Conservation (phyloP, 495 filamentous ascomycete species). For the Cladorrhinum samala region DNA sequence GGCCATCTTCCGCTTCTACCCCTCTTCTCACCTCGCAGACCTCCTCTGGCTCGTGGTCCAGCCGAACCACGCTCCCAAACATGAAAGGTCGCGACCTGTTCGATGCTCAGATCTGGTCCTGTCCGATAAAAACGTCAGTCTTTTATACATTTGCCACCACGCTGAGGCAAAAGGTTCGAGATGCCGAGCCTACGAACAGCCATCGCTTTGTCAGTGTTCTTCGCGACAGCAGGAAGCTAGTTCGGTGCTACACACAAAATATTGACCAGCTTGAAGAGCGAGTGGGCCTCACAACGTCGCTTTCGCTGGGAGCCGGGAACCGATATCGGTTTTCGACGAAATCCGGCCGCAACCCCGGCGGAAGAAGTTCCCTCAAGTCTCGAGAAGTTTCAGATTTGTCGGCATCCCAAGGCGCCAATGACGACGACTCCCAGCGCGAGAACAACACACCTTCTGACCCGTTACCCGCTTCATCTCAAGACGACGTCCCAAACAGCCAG, state of each 20-base stretch:
- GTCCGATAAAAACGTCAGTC: conserved; percentile 54
- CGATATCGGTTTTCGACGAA: conserved; percentile 38
- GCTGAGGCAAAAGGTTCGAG: conserved; percentile 51
- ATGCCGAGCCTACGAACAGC: conserved; percentile 47
- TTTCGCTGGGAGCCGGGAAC: conserved; percentile 52
- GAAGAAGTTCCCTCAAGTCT: conserved; percentile 10
- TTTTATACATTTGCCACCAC: conserved; percentile 64
- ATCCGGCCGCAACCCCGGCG: conserved; percentile 12
- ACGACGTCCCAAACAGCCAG: background rate
- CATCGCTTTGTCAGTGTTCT: conserved; percentile 59
- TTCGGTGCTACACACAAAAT: conserved; percentile 66
- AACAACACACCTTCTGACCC: background rate
- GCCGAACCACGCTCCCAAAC: conserved; percentile 37
- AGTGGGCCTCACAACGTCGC: conserved; percentile 50
- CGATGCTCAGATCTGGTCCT: conserved; percentile 58
- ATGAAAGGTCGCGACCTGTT: conserved; percentile 64
- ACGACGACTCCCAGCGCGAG: background rate
- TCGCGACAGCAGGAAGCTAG: conserved; percentile 54
- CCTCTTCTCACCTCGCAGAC: conserved; percentile 38
- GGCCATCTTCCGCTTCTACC: conserved; percentile 30
- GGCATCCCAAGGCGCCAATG: conserved; percentile 16
- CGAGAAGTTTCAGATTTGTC: conserved; percentile 17
- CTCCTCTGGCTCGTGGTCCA: conserved; percentile 25
- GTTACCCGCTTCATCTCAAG: background rate
- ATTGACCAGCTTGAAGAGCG: conserved; percentile 64